Base-by-base conservation (phyloP, 2,329 filamentous ascomycete genomes). In the Fusarium musae region DNA sequence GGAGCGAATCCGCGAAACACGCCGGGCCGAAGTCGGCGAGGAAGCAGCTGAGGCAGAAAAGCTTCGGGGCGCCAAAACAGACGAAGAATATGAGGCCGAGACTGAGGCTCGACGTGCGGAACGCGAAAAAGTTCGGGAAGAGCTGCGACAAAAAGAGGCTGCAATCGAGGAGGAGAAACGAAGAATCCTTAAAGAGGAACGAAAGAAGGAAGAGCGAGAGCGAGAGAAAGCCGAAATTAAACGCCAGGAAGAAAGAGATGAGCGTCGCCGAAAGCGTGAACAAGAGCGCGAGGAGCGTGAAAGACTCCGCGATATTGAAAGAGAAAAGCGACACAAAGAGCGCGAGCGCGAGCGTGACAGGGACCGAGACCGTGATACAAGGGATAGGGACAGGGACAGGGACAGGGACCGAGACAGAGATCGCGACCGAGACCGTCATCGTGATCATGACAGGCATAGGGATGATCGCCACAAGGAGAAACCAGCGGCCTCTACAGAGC, bases 31-130 rank as follows among this genome's bases (percentile, higher is more conserved):
- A 66, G 88, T 95, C 70, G 93, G 93, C 32, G 86, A 89, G 46
- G 92, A 93, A 63, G 89, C 87, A 5, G 93, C 93, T 6, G 87
- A 87, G 34, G 88, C 89, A 26, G 93, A 96, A 79, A 84, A 89
- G 46, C 73, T 83, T 15, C 89, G 88, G 59, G 93, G 93, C 23
- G 85, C 88, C 53, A 95, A 93, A 80, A 93, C 90, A 2, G 93
- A 96, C 74, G 89, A 91, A 62, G 90, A 92, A 54, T 96, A 95
- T 80, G 90, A 89, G 3, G 87, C 87, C 52, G 92, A 94, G 66
- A 91, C 91, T 4, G 87, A 89, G 15, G 85, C 84, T 11, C 89
- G 90, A 56, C 85, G 88, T 39, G 85, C 86, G 13, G 88, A 91
- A 61, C 88, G 93, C 16, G 89, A 91, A 69, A 87, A 86, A 39